Evolutionary conservation across 2,329 filamentous ascomycete species (phyloP).

Genomic region (Monosporascus sp.): DNA sequence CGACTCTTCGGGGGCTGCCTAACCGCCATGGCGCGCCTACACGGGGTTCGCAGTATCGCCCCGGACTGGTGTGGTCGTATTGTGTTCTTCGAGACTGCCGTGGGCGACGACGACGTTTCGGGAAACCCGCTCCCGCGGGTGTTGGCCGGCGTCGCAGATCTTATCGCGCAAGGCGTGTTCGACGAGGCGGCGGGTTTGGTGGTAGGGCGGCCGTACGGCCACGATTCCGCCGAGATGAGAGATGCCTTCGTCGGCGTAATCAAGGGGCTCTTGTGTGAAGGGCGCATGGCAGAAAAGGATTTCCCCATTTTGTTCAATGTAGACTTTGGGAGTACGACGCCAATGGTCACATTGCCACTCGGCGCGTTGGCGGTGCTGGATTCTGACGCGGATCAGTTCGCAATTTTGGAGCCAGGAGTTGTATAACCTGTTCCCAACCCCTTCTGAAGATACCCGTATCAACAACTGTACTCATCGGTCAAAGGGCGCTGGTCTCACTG

Average conservation of each 20-base stretch:
- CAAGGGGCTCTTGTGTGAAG: constrained; percentile 30
- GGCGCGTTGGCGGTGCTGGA: constrained; percentile 34
- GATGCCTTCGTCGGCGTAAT: constrained; percentile 26
- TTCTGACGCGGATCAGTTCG: constrained; percentile 31
- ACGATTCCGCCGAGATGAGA: constrained; percentile 27
- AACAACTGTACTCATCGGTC: too few species aligned
- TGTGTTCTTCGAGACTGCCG: constrained; percentile 37
- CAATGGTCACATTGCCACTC: constrained; percentile 36
- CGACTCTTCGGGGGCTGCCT: constrained; percentile 39
- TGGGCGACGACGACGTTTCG: constrained; percentile 21
- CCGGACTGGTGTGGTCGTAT: constrained; percentile 34
- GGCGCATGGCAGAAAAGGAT: constrained; percentile 19
- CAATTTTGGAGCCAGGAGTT: constrained; percentile 21
- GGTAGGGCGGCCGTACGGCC: constrained; percentile 36
- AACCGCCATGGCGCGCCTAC: constrained; percentile 33
- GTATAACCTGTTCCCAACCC: neutral
- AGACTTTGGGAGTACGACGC: constrained; percentile 38
- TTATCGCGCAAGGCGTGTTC: constrained; percentile 37
- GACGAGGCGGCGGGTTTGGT: constrained; percentile 36
- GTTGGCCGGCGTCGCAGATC: constrained; percentile 32
- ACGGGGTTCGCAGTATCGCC: constrained; percentile 27
- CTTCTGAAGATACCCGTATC: too few species aligned
- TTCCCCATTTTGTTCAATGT: constrained; percentile 38
- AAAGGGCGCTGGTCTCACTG: too few species aligned
- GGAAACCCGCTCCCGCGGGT: constrained; percentile 26